Evolutionary conservation across 2,329 filamentous ascomycete genomes (phyloP).

Genomic region (Colletotrichum lupini): DNA sequence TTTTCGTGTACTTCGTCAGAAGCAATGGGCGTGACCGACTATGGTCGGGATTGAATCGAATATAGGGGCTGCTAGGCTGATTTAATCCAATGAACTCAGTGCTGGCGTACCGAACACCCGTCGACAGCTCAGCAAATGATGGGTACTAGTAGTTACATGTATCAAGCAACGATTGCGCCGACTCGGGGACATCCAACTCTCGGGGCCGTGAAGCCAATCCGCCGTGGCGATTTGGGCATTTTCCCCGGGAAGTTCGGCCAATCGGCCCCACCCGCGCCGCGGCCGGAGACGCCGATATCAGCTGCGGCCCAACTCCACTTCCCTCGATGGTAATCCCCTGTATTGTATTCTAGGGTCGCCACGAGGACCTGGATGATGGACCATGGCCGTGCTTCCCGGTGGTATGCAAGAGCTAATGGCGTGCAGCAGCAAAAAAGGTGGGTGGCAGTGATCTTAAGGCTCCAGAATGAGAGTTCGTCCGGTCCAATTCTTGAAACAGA

Average conservation of each 20-base stretch:
- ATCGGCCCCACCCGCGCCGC: conserved; percentile 16
- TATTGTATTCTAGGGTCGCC: not conserved
- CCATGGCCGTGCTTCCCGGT: not conserved
- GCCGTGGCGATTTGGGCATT: not conserved
- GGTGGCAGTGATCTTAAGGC: not conserved
- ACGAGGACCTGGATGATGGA: not conserved
- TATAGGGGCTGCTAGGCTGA: not conserved
- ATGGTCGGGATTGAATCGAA: not conserved
- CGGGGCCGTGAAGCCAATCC: not conserved
- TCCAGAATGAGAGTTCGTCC: conserved; percentile 13
- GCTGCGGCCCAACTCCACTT: not conserved
- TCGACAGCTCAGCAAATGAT: too few species aligned
- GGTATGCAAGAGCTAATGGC: not conserved
- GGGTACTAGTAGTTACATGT: too few species aligned
- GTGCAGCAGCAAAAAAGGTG: not conserved
- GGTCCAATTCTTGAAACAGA: not conserved
- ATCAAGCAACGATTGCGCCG: not conserved
- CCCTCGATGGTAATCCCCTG: not conserved
- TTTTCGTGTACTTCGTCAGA: not conserved
- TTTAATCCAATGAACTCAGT: not conserved
- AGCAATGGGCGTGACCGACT: not conserved
- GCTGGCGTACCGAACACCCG: too few species aligned
- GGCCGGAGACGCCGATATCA: conserved; percentile 22
- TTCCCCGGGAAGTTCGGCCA: not conserved
- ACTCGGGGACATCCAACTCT: conserved; percentile 29